phyloP scores from a whole-genome alignment of 2,329 filamentous ascomycete species.

The Diplodia scrobiculata region DNA sequence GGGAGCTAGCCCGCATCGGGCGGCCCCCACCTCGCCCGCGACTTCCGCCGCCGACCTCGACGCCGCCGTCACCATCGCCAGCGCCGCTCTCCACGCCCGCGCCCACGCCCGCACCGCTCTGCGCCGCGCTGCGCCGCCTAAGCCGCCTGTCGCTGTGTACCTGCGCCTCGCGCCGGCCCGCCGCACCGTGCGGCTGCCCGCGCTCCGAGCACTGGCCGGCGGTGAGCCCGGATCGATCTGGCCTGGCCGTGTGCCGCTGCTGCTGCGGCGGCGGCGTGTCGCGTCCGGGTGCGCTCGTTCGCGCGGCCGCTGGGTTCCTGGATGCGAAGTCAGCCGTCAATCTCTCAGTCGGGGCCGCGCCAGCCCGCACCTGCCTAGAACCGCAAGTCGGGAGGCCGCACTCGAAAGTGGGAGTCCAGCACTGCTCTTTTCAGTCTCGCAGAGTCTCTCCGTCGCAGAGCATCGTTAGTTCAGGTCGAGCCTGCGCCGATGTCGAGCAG shows the following conservation, averaged over 20 bases:
- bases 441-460: constrained; percentile 27
- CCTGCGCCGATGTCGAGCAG: constrained; percentile 28
- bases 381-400: constrained; percentile 10
- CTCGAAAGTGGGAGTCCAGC: constrained; percentile 12
- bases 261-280: background rate
- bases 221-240: constrained; percentile 8
- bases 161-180: constrained; percentile 6
- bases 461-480: constrained; percentile 27
- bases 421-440: constrained; percentile 29
- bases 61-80: constrained; percentile 37
- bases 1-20: constrained; percentile 24
- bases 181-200: background rate
- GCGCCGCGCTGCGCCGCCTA: too few species aligned
- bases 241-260: constrained; percentile 2
- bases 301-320: background rate
- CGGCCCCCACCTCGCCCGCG: constrained; percentile 33
- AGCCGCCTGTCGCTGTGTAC: constrained; percentile 32
- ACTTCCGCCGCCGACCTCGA: constrained; percentile 22
- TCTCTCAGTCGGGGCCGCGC: background rate
- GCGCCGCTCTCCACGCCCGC: constrained; percentile 31
- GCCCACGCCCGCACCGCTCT: background rate
- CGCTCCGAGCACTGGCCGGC: constrained; percentile 16
- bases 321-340: constrained; percentile 5
- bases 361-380: constrained; percentile 13
- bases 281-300: background rate